Evolutionary conservation across 164 flowering plant species (phyloP).

Genomic region (Berberis vulgaris): DNA sequence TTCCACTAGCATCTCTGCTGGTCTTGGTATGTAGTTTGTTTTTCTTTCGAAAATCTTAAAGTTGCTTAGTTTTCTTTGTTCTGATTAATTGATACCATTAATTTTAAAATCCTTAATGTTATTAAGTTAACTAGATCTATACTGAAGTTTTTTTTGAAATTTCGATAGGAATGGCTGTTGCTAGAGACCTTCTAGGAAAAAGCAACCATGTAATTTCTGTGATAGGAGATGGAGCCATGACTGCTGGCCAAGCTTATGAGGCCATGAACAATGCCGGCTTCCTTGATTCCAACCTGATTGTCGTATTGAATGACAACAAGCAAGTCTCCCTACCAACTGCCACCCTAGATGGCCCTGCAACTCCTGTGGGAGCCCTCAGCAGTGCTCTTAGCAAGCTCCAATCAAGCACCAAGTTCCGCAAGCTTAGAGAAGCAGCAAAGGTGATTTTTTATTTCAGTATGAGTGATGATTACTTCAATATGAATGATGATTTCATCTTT

Average conservation of each 20-base stretch:
- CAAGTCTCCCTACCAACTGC: conserved; percentile 97
- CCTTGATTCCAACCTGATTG: conserved; percentile 71
- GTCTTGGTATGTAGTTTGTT: conserved; percentile 56
- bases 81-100: no score
- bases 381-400: conserved; percentile 58
- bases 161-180: conserved; percentile 78
- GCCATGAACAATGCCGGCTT: conserved; percentile 94
- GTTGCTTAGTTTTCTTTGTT: no score
- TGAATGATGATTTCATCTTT: no score
- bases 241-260: conserved; percentile 98
- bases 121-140: not conserved
- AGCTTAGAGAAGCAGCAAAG: conserved; percentile 79
- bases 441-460: conserved; percentile 20
- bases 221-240: conserved; percentile 98
- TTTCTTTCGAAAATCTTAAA: no score
- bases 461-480: no score
- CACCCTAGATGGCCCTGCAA: conserved; percentile 85
- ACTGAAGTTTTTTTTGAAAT: not conserved
- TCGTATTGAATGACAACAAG: conserved; percentile 73
- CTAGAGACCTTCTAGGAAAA: conserved; percentile 73
- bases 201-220: conserved; percentile 72
- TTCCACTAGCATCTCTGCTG: conserved; percentile 95
- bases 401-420: conserved; percentile 60
- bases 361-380: conserved; percentile 91
- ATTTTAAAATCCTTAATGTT: not conserved